Conservation (phyloP, 176 grass and related monocot genomes). For the Alopecurus myosuroides region DNA sequence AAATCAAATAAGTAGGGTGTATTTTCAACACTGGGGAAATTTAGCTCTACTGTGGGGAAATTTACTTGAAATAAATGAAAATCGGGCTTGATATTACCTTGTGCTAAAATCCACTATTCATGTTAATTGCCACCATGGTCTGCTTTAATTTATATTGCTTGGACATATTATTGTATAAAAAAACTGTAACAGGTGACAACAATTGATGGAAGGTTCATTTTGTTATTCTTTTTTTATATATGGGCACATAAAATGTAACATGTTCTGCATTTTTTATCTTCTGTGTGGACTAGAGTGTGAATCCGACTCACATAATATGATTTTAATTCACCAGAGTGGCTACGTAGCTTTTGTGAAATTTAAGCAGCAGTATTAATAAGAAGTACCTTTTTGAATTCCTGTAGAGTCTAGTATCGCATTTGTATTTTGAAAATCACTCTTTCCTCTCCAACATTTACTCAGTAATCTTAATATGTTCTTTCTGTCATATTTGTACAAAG, state of each 20-base stretch:
- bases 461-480: background rate
- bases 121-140: background rate
- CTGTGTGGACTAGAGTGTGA: background rate
- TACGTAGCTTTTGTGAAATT: background rate
- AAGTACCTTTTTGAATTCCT: background rate
- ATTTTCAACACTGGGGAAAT: background rate
- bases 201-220: background rate
- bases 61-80: too few species aligned
- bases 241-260: background rate
- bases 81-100: too few species aligned
- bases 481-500: slow-evolving; percentile 6
- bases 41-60: too few species aligned
- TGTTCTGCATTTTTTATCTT: background rate
- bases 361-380: background rate
- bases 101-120: background rate
- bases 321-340: background rate
- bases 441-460: background rate
- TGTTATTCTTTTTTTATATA: background rate
- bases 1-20: background rate
- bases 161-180: background rate
- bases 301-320: background rate
- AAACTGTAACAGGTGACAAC: background rate
- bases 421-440: background rate
- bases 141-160: background rate
- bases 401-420: background rate